Conservation (phyloP, 2,329 filamentous ascomycete species). For the Alternaria triticimaculans region DNA sequence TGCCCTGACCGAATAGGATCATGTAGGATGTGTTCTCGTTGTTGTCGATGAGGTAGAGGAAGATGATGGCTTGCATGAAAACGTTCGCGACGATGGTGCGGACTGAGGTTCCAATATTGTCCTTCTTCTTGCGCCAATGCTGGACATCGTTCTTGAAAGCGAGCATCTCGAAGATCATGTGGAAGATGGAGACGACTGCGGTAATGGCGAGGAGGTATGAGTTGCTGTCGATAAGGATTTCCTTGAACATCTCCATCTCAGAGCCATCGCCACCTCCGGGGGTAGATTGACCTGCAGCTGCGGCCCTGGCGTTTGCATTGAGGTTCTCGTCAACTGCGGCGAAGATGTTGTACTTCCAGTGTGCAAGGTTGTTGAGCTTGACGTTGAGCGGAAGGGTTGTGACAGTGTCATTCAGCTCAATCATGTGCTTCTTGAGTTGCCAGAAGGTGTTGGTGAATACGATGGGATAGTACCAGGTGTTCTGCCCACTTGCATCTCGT, state of each 20-base stretch:
- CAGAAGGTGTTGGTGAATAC: conserved; percentile 96
- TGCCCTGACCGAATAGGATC: conserved; percentile 91
- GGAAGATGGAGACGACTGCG: conserved; percentile 80
- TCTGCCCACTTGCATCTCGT: conserved; percentile 81
- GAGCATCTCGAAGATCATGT: conserved; percentile 94
- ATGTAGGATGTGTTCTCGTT: conserved; percentile 99
- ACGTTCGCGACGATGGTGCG: conserved; percentile 96
- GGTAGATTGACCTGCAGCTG: conserved; percentile 72
- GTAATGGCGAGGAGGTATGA: conserved; percentile 88
- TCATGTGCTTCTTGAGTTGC: conserved; percentile 94
- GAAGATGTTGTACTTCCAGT: conserved; percentile 91
- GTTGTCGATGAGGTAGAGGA: conserved; percentile 96
- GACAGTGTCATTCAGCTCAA: conserved; percentile 86
- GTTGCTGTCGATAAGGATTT: conserved; percentile 92
- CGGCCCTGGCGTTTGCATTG: conserved; percentile 80
- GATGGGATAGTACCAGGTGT: conserved; percentile 93
- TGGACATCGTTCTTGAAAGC: conserved; percentile 97
- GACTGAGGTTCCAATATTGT: conserved; percentile 94
- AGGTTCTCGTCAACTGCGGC: conserved; percentile 85
- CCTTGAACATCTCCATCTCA: conserved; percentile 97
- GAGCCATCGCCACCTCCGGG: conserved; percentile 85
- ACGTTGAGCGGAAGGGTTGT: conserved; percentile 81
- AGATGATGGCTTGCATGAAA: conserved; percentile 95
- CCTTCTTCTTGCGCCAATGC: conserved; percentile 99
- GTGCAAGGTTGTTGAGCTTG: conserved; percentile 77